Evolutionary conservation across 2,329 filamentous ascomycete species (phyloP), one percentile per base, ranked within the genome.

Genomic region (Thielaviopsis populi): DNA sequence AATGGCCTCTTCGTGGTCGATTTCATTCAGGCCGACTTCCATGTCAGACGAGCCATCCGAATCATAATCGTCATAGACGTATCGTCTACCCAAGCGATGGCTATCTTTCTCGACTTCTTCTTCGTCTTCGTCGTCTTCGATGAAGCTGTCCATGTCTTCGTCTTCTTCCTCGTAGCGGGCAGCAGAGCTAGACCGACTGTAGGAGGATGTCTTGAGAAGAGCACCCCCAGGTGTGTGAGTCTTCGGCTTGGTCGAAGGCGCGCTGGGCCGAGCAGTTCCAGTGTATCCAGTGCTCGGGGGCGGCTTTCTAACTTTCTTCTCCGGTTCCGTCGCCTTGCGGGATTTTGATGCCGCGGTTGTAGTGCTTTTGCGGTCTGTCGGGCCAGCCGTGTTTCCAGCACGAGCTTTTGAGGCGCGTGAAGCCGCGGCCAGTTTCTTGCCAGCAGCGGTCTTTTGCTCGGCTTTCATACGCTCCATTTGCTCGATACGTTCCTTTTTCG

Each of bases 11-110:
- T 92, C 88, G 42, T 80, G 76, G 66, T 90, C 86, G 62, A 91
- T 82, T 68, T 91, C 87, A 66, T 85, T 85, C 43, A 86, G 72
- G 41, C 86, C 87, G 1, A 86, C 88, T 72, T 91, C 87, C 86
- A 91, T 91, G 69, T 89, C 88, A 5, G 86, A 89, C 4, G 85
- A 87, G 5, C 72, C 83, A 63, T 87, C 86, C 0, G 83, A 85
- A 2, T 77, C 80, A 67, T 88, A 86, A 59, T 77, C 78, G 66
- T 81, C 79, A 27, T 66, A 66, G 5, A 54, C 48, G 30, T 68
- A 68, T 24, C 22, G 59, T 24, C 42, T 42, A 5, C 19, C 27
- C 10, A 40, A 58, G 22, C 15, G 6, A 13, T 46, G 43, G 42
- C 40, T 7, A 0, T 37, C n/a, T 1, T 60, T 59, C 4, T 73